Evolutionary conservation across 441 rosid species (phyloP).

Genomic region (Sinapis alba): DNA sequence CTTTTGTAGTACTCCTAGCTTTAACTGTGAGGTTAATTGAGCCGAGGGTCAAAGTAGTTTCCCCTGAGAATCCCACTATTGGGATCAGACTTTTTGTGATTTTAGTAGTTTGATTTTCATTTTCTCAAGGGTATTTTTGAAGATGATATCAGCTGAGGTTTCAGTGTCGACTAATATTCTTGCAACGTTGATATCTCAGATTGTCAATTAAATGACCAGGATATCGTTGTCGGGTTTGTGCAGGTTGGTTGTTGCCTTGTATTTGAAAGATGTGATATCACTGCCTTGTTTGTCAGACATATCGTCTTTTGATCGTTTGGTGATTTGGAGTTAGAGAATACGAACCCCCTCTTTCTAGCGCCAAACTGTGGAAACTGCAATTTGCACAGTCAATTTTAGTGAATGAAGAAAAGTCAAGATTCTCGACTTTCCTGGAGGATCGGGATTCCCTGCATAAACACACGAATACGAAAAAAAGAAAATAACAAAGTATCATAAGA

Average conservation of each 20-base stretch:
- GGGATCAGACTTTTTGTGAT: not conserved
- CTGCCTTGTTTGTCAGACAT: no score
- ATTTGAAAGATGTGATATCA: no score
- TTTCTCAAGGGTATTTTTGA: not conserved
- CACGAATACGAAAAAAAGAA: not conserved
- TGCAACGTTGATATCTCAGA: no score
- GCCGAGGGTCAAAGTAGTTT: not conserved
- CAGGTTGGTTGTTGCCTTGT: no score
- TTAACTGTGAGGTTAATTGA: not conserved
- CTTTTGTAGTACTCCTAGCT: not conserved
- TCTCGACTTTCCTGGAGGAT: not conserved
- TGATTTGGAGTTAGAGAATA: no score
- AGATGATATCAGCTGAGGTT: not conserved
- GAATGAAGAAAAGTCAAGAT: not conserved
- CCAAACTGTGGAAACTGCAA: no score
- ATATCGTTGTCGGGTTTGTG: no score
- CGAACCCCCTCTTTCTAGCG: no score
- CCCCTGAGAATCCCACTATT: not conserved
- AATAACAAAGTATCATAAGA: not conserved
- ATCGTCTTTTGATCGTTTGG: no score
- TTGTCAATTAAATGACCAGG: no score
- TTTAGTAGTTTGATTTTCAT: not conserved
- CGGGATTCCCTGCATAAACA: not conserved
- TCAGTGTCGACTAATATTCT: not conserved
- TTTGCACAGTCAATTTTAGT: not conserved